Conservation (phyloP, 2,329 filamentous ascomycete genomes). For the Fusarium nelsonii region DNA sequence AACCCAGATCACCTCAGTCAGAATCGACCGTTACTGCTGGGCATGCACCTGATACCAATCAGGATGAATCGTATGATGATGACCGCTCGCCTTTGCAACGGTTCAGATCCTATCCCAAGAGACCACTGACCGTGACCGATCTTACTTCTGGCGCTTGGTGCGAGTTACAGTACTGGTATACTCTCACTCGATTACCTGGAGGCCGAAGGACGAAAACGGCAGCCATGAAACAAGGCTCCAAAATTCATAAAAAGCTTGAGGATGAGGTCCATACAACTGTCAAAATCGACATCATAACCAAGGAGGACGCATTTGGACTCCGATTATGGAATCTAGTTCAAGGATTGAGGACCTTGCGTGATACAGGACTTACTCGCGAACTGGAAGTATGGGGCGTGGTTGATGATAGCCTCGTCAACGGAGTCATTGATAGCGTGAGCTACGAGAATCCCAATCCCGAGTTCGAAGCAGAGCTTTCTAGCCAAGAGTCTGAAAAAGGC, state of each 20-base stretch:
- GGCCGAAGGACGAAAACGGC: conserved; percentile 80
- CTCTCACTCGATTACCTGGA: conserved; percentile 75
- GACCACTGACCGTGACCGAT: conserved; percentile 88
- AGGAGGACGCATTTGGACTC: conserved; percentile 85
- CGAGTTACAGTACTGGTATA: conserved; percentile 93
- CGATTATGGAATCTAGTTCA: conserved; percentile 93
- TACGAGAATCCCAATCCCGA: conserved; percentile 80
- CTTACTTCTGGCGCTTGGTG: conserved; percentile 93
- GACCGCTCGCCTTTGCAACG: conserved; percentile 74
- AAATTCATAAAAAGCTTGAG: conserved; percentile 85
- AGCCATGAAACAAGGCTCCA: conserved; percentile 86
- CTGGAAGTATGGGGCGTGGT: conserved; percentile 87
- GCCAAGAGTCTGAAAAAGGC: conserved; percentile 48
- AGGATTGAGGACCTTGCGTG: conserved; percentile 78
- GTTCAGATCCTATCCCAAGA: conserved; percentile 82
- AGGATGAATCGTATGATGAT: conserved; percentile 48
- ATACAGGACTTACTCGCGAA: conserved; percentile 79
- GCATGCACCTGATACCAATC: conserved; percentile 1
- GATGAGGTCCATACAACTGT: conserved; percentile 86
- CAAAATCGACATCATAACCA: conserved; percentile 75
- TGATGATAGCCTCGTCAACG: conserved; percentile 85
- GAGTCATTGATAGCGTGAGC: conserved; percentile 88
- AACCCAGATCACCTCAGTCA: conserved; percentile 29
- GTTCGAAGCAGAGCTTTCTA: conserved; percentile 70
- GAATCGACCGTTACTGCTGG: conserved; percentile 30